Base-by-base conservation (phyloP, 2,329 filamentous ascomycete genomes). In the Xylariaceae sp. region DNA sequence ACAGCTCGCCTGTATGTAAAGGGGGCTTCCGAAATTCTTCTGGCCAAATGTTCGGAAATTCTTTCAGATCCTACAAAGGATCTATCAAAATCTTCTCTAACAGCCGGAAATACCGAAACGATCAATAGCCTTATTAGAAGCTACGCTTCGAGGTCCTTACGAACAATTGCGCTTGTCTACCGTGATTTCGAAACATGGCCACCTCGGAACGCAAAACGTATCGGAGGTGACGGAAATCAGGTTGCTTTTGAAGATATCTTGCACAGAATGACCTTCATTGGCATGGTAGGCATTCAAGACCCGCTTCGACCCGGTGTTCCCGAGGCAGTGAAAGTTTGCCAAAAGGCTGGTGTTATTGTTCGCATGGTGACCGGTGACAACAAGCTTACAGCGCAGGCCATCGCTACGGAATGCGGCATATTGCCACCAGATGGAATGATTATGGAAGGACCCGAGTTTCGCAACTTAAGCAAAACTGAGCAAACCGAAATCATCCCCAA, bases 361-460 rank as follows among this genome's bases (percentile, higher is more conserved):
- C 86, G 88, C 65, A 92, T 92, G 88, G 88, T 92, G 2, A 92
- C 88, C 4, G 88, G 88, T 59, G 88, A 92, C 72, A 92, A 92
- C 72, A 83, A 87, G 61, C 73, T 88, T 55, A 92, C 88, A 7
- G 88, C 88, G 1, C 82, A 87, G 67, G 86, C 88, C 19, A 92
- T 92, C 63, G 88, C 88, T 18, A 80, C 79, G 61, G 88, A 92
- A 63, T 91, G 88, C 67, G 87, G 88, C 39, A 92, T 92, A 55
- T 77, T 88, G 52, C 83, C 84, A 39, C 71, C 77, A 3, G 80
- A 84, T 62, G 87, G 85, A 45, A 67, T 89, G 52, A 81, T 90
- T 32, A 87, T 92, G 78, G 88, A 92, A 70, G 88, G 88, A 0
- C 88, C 88, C 1, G 80, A 83, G 29, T 92, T 92, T 71, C 83